Evolutionary conservation across 1,284 basidiomycete genomes (phyloP).

Genomic region (Boletus smithii): DNA sequence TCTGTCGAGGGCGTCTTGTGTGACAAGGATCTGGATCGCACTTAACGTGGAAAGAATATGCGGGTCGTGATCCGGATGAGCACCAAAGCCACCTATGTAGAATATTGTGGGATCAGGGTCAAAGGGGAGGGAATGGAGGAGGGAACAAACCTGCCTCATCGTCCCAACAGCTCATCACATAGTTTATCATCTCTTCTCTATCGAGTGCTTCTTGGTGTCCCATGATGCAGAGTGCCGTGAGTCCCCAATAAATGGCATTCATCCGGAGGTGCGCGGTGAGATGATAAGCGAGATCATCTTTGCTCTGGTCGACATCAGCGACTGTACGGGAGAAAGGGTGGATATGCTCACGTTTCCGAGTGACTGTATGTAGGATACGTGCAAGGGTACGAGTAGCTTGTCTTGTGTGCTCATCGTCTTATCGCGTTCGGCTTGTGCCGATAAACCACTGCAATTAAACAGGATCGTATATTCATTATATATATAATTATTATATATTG

Average conservation of each 20-base stretch:
- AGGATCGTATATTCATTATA: too few relatives aligned
- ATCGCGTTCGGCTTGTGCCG: neutral
- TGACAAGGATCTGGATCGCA: conserved; percentile 89
- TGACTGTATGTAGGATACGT: conserved; percentile 57
- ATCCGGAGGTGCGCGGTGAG: conserved; percentile 91
- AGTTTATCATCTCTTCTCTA: conserved; percentile 81
- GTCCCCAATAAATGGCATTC: conserved; percentile 97
- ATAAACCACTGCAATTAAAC: too few relatives aligned
- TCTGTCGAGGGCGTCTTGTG: conserved; percentile 76
- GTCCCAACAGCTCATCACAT: conserved; percentile 94
- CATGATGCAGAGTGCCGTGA: conserved; percentile 85
- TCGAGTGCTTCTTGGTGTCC: conserved; percentile 73
- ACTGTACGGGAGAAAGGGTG: neutral
- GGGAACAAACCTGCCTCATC: conserved; percentile 70
- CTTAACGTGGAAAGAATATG: conserved; percentile 86
- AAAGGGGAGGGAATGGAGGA: conserved; percentile 1
- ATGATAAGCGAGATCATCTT: conserved; percentile 89
- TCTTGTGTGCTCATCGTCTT: conserved; percentile 15
- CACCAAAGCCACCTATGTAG: conserved; percentile 83
- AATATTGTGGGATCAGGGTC: conserved; percentile 9
- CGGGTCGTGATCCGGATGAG: conserved; percentile 91
- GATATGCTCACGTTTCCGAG: conserved; percentile 46
- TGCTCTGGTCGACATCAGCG: conserved; percentile 50
- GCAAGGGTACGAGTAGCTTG: conserved; percentile 36
- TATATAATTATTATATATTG: too few relatives aligned